These are phyloP conservation scores for Irpex lacteus DNA, from an alignment of 1,284 basidiomycete genomes.

Conservation along the genomic window DNA sequence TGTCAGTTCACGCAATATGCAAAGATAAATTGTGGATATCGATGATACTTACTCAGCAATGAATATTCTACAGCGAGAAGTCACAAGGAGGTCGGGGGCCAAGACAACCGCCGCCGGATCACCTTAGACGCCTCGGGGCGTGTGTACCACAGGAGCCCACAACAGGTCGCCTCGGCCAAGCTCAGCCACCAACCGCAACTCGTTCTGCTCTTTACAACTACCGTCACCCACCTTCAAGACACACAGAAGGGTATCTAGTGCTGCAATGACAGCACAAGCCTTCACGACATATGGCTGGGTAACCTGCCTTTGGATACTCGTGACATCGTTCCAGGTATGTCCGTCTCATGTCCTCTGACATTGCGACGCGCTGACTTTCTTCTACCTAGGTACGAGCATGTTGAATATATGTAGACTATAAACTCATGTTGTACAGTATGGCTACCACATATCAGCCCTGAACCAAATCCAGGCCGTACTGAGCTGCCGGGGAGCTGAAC, in stretches of 20 bases:
- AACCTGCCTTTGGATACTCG: conserved; percentile 61
- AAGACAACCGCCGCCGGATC: background rate
- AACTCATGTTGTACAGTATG: conserved; percentile 46
- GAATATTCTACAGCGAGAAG: too few relatives aligned
- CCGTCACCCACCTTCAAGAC: background rate
- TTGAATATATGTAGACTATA: conserved; percentile 5
- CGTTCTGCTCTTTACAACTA: background rate
- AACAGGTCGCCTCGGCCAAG: background rate
- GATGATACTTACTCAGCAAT: too few relatives aligned
- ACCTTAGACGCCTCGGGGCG: background rate
- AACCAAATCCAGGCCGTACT: conserved; percentile 84
- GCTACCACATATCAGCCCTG: conserved; percentile 83
- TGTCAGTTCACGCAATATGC: too few relatives aligned
- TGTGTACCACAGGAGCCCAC: background rate
- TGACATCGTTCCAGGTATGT: conserved; percentile 61
- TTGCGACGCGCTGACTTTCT: background rate
- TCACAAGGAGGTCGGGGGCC: too few relatives aligned
- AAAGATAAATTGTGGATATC: too few relatives aligned
- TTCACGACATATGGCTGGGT: conserved; percentile 63
- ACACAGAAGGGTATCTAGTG: background rate
- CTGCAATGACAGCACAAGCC: conserved; percentile 20
- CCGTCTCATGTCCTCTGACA: background rate
- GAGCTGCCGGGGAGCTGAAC: conserved; percentile 48
- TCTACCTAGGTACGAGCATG: conserved; percentile 2
- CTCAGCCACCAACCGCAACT: background rate